Evolutionary conservation across 805 yeast species (phyloP), one percentile per base, ranked within the genome.

Genomic region (Wickerhamiella alocasiicola): DNA sequence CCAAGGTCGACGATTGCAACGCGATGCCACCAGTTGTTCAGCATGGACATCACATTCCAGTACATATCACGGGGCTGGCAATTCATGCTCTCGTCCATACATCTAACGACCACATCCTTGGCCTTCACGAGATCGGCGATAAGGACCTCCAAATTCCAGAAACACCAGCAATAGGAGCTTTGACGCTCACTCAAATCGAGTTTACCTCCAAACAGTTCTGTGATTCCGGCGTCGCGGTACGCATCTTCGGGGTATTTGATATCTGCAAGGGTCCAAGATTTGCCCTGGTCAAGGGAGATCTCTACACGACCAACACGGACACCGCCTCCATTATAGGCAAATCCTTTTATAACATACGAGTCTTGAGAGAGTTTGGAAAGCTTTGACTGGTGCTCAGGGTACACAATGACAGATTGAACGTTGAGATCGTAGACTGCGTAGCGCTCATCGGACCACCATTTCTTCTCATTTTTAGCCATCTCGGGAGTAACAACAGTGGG

Each of bases 401-500:
- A 49, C 20, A 56, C 61, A 3, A 54, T 61, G 18, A 57, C 53
- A 28, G 61, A 56, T 42, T 61, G 66, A 9, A 56, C 29, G 39
- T 61, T 61, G 44, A 61, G 47, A 42, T 61, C 61, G 38, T 56
- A 54, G 15, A 61, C 46, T 1, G 65, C 55, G 44, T 61, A 61
- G n/a, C 64, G 46, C 44, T 61, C 64, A 43, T 61, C 64, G 33
- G 51, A 49, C 65, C 64, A 61, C 63, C 63, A 59, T 28, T 47
- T 46, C 24, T 60, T 57, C 27, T 59, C 52, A 18, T 44, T 44
- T 31, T 55, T 53, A 20, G 56, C 53, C 53, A 55, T 52, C 39
- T 61, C 64, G 9, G 63, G 62, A 3, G 61, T 52, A 4, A 61
- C 58, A 49, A 54, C 50, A 2, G 65, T 61, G 4, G 66, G 65